These are phyloP conservation scores for Phalaenopsis hybrid DNA, from an alignment of 116 monocot species.

Conservation along the genomic window DNA sequence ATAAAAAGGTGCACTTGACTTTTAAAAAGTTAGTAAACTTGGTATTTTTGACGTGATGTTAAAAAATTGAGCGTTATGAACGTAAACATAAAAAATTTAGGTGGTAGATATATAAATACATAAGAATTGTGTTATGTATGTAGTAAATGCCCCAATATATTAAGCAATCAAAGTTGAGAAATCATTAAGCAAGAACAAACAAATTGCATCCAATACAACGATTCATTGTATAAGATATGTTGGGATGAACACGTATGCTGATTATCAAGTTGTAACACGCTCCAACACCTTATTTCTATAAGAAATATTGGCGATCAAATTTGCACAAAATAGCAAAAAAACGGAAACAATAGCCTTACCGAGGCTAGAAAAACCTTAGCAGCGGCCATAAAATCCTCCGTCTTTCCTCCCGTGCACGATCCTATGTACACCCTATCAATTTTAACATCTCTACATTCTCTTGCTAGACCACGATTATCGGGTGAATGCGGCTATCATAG, in stretches of 20 bases:
- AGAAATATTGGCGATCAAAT: not conserved
- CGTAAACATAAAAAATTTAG: no score
- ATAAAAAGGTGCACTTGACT: no score
- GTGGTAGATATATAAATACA: no score
- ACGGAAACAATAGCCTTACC: slow-evolving; percentile 30
- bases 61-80: no score
- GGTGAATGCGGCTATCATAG: slow-evolving; percentile 90
- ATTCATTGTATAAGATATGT: not conserved
- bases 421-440: slow-evolving; percentile 98
- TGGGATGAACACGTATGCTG: not conserved
- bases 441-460: slow-evolving; percentile 97
- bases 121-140: no score
- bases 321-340: not conserved
- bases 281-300: not conserved
- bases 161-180: not conserved
- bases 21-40: no score
- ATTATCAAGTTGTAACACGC: not conserved
- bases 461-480: slow-evolving; percentile 96
- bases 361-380: slow-evolving; percentile 87
- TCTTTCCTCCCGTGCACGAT: slow-evolving; percentile 98
- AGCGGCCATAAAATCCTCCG: slow-evolving; percentile 85
- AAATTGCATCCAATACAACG: not conserved
- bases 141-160: not conserved
- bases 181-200: not conserved
- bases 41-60: no score